Conservation (phyloP, 768 basidiomycete genomes). For the Paxillus rubicundulus region DNA sequence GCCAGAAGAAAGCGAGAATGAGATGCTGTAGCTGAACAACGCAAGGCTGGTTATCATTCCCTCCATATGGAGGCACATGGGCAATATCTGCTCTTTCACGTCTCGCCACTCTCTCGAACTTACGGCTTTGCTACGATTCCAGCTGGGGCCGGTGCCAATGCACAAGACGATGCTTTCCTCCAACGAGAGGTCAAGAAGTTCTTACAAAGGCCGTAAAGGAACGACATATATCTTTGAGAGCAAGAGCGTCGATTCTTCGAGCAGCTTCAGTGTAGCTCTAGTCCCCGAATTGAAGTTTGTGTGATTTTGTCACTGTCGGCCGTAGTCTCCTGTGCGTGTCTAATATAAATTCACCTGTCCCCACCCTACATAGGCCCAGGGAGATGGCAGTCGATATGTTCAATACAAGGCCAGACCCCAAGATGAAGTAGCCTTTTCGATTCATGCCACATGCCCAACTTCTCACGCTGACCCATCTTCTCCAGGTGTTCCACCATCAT, state of each 20-base stretch:
- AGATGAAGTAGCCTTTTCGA: no score
- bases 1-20: slow-evolving; percentile 54
- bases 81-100: slow-evolving; percentile 24
- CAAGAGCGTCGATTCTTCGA: not conserved
- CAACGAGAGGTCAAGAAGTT: slow-evolving; percentile 43
- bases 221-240: not conserved
- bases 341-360: no score
- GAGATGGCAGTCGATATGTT: no score
- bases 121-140: slow-evolving; percentile 1
- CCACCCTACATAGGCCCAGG: no score
- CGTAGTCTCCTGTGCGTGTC: no score
- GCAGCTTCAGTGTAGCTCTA: slow-evolving; percentile 1
- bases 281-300: not conserved
- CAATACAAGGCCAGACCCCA: no score
- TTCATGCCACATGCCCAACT: not conserved
- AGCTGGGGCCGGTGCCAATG: slow-evolving; percentile 47
- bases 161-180: slow-evolving; percentile 43
- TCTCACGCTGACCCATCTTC: not conserved
- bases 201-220: slow-evolving; percentile 33
- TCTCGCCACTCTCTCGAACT: not conserved
- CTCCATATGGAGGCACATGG: slow-evolving; percentile 57
- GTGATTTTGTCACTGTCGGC: not conserved
- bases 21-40: slow-evolving; percentile 41
- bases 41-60: slow-evolving; percentile 49
- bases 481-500: not conserved